Base-by-base conservation (phyloP, 495 filamentous ascomycete genomes). In the Saxispiralis lemnorum region DNA sequence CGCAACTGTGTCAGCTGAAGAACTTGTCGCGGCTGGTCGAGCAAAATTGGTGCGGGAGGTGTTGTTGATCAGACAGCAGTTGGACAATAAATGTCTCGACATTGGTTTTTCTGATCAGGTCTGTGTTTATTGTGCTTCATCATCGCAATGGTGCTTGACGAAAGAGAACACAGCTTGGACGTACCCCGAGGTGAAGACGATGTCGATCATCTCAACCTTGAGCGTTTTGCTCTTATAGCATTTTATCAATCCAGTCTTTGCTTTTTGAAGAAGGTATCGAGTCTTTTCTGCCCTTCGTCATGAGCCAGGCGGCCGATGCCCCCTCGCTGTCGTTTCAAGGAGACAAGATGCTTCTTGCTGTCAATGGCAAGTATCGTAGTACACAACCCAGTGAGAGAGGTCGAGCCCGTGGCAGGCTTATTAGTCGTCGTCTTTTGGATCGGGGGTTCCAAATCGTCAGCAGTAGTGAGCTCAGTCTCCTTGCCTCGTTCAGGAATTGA, bases 231-330 rank as follows among this genome's bases (percentile, higher is more conserved):
- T n/a, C n/a, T n/a, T n/a, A n/a, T n/a, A n/a, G n/a, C n/a, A n/a
- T n/a, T n/a, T n/a, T 9, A 28, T 48, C 57, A 41, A 15, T 41
- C 19, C 39, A 32, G 47, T 55, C 59, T 66, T 41, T 54, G 56
- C 58, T 72, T 71, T 55, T 79, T 78, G 39, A 85, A 81, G 60
- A 92, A 92, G n/a, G 70, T 71, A 10, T 85, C 80, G 49, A 86
- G 65, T 2, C 69, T 81, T 53, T 70, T 71, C 56, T 92, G 85
- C 13, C 66, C 69, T 20, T 67, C 68, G 52, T 93, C 84, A 57
- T 79, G 72, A 42, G 69, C 66, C 32, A 78, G 64, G 55, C 81
- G 86, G 21, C 82, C 81, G 45, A 92, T 77, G 2, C 82, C 82
- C 15, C 79, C 79, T 38, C 75, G 66, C 16, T 81, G 83, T 48